Conservation (phyloP, 768 basidiomycete genomes). For the Psilocybe subaeruginosa region DNA sequence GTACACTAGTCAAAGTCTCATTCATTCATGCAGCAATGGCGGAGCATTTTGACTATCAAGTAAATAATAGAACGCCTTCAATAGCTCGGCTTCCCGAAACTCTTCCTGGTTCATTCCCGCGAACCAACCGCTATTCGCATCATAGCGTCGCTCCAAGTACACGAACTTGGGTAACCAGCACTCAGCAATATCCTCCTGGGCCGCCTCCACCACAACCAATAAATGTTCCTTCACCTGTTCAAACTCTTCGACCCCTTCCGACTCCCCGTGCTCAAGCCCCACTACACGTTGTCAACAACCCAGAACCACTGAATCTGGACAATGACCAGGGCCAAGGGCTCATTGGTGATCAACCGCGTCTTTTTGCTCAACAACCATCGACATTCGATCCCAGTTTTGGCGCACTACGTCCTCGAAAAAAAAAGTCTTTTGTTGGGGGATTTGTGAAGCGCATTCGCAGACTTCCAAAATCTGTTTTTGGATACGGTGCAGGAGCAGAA, state of each 20-base stretch:
- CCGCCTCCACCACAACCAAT: conserved; percentile 16
- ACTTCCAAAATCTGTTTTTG: conserved; percentile 34
- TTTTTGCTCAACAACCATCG: not conserved
- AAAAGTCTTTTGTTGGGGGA: conserved; percentile 37
- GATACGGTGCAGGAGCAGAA: conserved; percentile 26
- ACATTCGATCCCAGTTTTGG: not conserved
- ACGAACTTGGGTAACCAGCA: conserved; percentile 11
- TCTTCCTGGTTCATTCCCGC: not conserved
- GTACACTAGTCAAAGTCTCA: too few species aligned
- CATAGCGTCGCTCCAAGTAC: conserved; percentile 15
- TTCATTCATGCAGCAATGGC: not conserved
- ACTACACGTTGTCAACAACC: conserved; percentile 16
- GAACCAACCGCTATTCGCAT: conserved; percentile 8
- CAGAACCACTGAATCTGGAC: conserved; percentile 3
- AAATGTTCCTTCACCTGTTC: conserved; percentile 13
- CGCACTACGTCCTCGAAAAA: conserved; percentile 18
- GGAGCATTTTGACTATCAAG: not conserved
- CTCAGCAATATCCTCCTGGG: conserved; percentile 5
- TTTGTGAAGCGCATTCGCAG: conserved; percentile 38
- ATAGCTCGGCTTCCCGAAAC: not conserved
- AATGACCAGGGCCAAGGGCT: conserved; percentile 7
- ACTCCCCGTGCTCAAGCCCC: conserved; percentile 7
- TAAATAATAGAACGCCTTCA: not conserved
- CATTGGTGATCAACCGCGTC: not conserved
- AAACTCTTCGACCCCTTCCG: conserved; percentile 15